Percentiles rank a stretch among this genome's conserved stretches.
Evolutionary conservation across 805 yeast species (phyloP).

Genomic region (Candida loeiensis): DNA sequence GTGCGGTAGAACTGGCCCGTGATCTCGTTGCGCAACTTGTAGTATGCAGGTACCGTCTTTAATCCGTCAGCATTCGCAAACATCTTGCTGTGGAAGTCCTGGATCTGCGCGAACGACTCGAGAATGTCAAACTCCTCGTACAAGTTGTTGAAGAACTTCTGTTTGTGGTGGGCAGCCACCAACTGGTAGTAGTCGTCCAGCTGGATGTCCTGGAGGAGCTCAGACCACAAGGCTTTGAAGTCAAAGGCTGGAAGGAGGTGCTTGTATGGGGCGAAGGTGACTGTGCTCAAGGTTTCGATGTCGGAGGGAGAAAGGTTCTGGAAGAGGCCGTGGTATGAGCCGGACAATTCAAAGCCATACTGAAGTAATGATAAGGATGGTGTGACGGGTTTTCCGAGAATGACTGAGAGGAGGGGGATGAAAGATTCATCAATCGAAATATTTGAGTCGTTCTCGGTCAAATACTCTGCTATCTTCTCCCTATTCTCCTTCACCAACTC

Average conservation of each 20-base stretch:
- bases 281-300: constrained; percentile 19
- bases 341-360: no score
- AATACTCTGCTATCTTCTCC: constrained; percentile 13
- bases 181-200: constrained; percentile 22
- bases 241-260: constrained; percentile 10
- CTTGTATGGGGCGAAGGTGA: constrained; percentile 13
- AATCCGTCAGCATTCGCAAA: constrained; percentile 19
- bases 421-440: no score
- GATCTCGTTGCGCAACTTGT: constrained; percentile 42
- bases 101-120: background rate
- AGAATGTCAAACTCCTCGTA: constrained; percentile 6
- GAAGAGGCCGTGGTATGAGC: constrained; percentile 1
- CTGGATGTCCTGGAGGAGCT: constrained; percentile 14
- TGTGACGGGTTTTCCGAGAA: no score
- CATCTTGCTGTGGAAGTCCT: constrained; percentile 16
- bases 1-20: constrained; percentile 26
- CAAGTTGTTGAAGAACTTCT: constrained; percentile 26
- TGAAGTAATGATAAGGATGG: no score
- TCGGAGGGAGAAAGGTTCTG: background rate
- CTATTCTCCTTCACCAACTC: constrained; percentile 19
- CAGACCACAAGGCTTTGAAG: constrained; percentile 17
- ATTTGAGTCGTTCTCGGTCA: constrained; percentile 8
- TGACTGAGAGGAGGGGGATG: no score
- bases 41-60: constrained; percentile 30
- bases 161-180: constrained; percentile 18